Evolutionary conservation across 1,284 basidiomycete species (phyloP).

Genomic region (Rhodotorula sp.): DNA sequence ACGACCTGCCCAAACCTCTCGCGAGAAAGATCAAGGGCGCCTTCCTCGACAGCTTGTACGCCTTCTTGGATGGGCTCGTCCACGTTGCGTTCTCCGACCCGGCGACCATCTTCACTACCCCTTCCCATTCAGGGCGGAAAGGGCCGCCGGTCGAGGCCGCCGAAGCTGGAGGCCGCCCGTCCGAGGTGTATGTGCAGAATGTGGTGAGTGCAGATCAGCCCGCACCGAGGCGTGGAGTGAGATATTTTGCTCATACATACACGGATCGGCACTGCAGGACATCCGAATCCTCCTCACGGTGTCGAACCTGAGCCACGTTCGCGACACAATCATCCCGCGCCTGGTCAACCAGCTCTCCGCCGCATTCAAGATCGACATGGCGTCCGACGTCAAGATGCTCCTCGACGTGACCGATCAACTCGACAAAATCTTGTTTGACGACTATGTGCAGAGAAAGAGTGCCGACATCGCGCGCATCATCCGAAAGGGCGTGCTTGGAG

Average conservation of each 20-base stretch:
- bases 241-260: too few species aligned
- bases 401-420: constrained; percentile 75
- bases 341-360: constrained; percentile 78
- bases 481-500: constrained; percentile 72
- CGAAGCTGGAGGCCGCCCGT: constrained; percentile 38
- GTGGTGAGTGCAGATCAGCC: constrained; percentile 34
- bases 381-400: constrained; percentile 75
- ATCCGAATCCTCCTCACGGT: constrained; percentile 82
- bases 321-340: constrained; percentile 66
- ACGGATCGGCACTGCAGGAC: constrained; percentile 58
- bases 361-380: constrained; percentile 70
- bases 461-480: constrained; percentile 66
- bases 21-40: constrained; percentile 72
- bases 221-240: too few species aligned
- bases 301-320: constrained; percentile 81
- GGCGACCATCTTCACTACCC: constrained; percentile 21
- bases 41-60: constrained; percentile 84
- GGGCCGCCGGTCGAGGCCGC: constrained; percentile 33
- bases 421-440: constrained; percentile 81
- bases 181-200: constrained; percentile 47
- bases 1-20: constrained; percentile 47
- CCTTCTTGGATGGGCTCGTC: constrained; percentile 84
- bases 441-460: constrained; percentile 77
- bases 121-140: constrained; percentile 3
- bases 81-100: constrained; percentile 72